Percentiles rank a stretch among this genome's conserved stretches.
Evolutionary conservation across 805 yeast genomes (phyloP).

Genomic region (Candida nitratophila): DNA sequence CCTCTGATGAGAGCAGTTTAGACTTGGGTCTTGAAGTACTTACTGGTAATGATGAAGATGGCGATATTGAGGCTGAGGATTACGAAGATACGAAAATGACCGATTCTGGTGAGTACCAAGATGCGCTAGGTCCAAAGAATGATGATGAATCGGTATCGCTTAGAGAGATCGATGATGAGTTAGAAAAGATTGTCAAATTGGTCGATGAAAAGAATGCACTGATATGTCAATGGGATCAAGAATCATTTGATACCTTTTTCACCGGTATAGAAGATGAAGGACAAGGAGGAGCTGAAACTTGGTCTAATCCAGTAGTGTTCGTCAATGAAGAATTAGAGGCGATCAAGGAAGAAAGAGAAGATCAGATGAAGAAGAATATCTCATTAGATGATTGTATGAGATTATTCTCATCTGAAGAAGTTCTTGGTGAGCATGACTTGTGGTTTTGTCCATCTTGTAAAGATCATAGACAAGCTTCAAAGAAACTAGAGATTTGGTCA

Average conservation of each 20-base stretch:
- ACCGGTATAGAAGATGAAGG: conserved; percentile 37
- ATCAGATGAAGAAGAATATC: conserved; percentile 32
- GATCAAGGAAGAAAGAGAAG: conserved; percentile 27
- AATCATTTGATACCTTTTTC: conserved; percentile 44
- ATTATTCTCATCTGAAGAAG: conserved; percentile 72
- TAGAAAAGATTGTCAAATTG: conserved; percentile 5
- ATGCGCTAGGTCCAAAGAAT: too few species aligned
- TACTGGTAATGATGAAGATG: background rate
- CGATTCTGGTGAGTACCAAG: background rate
- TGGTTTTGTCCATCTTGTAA: conserved; percentile 93
- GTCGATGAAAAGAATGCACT: conserved; percentile 31
- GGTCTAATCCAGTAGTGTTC: conserved; percentile 45
- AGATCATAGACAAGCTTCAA: conserved; percentile 85
- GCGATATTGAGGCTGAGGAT: conserved; percentile 1
- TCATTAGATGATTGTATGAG: conserved; percentile 69
- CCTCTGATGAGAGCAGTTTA: too few species aligned
- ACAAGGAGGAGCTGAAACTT: conserved; percentile 43
- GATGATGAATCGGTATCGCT: background rate
- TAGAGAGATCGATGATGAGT: background rate
- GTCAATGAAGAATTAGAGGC: conserved; percentile 49
- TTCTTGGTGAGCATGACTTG: conserved; percentile 78
- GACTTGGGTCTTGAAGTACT: too few species aligned
- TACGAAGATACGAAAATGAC: background rate
- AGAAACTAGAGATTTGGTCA: conserved; percentile 88
- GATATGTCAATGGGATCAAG: conserved; percentile 63